These are phyloP conservation scores for Backusella mclennaniae DNA, from an alignment of 192 early-diverging fungal genomes.

Conservation along the genomic window DNA sequence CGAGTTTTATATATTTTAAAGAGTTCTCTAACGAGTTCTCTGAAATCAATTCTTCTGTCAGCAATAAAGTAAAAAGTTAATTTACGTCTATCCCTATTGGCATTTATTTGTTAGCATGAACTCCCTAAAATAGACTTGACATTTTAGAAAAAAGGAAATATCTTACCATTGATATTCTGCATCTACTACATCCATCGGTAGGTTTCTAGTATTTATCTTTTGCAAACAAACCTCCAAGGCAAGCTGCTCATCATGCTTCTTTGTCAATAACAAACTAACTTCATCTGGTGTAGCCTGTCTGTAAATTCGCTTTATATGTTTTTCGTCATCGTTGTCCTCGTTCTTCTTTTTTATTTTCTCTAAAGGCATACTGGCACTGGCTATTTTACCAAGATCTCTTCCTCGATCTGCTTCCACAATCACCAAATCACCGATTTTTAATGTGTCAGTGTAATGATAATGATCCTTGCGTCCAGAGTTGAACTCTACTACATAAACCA, in stretches of 20 bases:
- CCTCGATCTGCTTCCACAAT: conserved; percentile 91
- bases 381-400: conserved; percentile 67
- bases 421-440: conserved; percentile 65
- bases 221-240: conserved; percentile 82
- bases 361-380: conserved; percentile 26
- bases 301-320: conserved; percentile 85
- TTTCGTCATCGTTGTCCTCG: conserved; percentile 37
- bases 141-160: not conserved
- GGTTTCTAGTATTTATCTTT: conserved; percentile 84
- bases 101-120: conserved; percentile 6
- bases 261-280: conserved; percentile 71
- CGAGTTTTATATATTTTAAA: conserved; percentile 98
- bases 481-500: conserved; percentile 72
- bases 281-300: conserved; percentile 76
- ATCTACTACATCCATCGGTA: conserved; percentile 92
- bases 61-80: conserved; percentile 96
- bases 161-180: conserved; percentile 95
- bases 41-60: conserved; percentile 92
- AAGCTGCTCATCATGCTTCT: conserved; percentile 88
- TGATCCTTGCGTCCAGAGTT: conserved; percentile 83
- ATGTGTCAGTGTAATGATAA: conserved; percentile 47
- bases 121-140: not conserved
- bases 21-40: conserved; percentile 91
- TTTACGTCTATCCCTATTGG: conserved; percentile 86
- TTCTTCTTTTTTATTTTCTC: conserved; percentile 20